Percentiles rank a stretch among this genome's conserved stretches.
These are phyloP conservation scores for Dactylonectria estremocensis DNA, from an alignment of 2,329 filamentous ascomycete genomes.

Conservation along the genomic window DNA sequence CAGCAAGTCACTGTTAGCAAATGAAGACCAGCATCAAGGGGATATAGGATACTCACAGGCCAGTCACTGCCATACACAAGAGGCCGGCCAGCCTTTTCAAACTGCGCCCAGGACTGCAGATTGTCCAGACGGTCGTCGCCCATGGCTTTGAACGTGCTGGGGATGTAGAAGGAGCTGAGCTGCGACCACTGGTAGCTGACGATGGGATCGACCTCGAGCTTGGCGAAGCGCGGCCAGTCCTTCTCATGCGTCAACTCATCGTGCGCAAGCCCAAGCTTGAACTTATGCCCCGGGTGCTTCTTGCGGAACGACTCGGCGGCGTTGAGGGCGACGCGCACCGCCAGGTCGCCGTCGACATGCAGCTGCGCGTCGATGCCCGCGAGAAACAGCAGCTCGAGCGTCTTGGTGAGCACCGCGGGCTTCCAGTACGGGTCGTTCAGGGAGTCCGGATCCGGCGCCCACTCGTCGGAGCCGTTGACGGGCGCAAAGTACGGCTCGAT, in stretches of 20 bases:
- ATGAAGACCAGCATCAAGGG: background rate
- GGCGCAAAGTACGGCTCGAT: slow-evolving; percentile 47
- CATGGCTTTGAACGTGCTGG: slow-evolving; percentile 43
- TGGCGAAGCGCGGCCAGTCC: slow-evolving; percentile 45
- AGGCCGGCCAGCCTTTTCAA: slow-evolving; percentile 37
- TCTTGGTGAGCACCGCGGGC: slow-evolving; percentile 41
- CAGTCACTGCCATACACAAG: slow-evolving; percentile 48
- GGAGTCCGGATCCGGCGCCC: slow-evolving; percentile 40
- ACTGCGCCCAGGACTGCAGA: slow-evolving; percentile 48
- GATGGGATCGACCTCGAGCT: slow-evolving; percentile 45
- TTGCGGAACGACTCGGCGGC: slow-evolving; percentile 43
- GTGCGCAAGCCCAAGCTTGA: slow-evolving; percentile 47
- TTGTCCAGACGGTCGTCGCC: slow-evolving; percentile 40
- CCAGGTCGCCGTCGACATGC: slow-evolving; percentile 46
- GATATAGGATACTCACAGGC: slow-evolving; percentile 41
- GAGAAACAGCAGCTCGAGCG: slow-evolving; percentile 43
- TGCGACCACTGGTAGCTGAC: slow-evolving; percentile 49
- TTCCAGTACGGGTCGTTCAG: slow-evolving; percentile 49
- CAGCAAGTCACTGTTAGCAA: background rate
- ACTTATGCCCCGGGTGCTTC: slow-evolving; percentile 36
- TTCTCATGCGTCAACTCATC: slow-evolving; percentile 42
- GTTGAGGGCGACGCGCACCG: slow-evolving; percentile 44
- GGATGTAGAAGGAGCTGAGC: slow-evolving; percentile 46
- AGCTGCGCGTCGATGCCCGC: slow-evolving; percentile 43
- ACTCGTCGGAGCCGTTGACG: slow-evolving; percentile 38